Conservation (phyloP, 192 early-diverging fungal genomes). For the Backusella psychrophila region DNA sequence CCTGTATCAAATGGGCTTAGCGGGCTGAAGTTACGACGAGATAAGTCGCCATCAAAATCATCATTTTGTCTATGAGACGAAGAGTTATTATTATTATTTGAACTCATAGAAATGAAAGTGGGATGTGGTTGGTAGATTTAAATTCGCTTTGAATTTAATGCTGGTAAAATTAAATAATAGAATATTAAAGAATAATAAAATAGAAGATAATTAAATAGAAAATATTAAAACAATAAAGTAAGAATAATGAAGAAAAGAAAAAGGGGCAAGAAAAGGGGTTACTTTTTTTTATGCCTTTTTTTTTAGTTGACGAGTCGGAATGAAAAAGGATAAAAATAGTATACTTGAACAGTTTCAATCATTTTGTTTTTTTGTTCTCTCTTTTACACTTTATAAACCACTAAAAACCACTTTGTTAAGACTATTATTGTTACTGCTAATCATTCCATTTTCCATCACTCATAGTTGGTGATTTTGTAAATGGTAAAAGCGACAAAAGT, state of each 20-base stretch:
- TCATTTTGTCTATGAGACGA: not conserved
- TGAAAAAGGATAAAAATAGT: not conserved
- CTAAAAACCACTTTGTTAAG: no score
- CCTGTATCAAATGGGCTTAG: slow-evolving; percentile 1
- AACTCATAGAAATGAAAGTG: not conserved
- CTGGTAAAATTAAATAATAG: no score
- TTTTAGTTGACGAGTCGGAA: not conserved
- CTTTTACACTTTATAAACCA: not conserved
- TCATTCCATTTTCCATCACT: no score
- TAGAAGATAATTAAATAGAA: no score
- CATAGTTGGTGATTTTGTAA: no score
- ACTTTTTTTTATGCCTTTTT: not conserved
- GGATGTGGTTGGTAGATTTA: not conserved
- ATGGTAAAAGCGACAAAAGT: not conserved
- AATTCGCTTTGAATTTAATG: no score
- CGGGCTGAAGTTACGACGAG: not conserved
- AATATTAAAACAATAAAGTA: not conserved
- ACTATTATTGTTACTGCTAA: no score
- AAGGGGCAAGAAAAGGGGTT: not conserved
- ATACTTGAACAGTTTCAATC: not conserved
- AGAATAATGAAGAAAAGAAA: not conserved
- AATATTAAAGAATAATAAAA: no score
- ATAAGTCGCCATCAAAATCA: not conserved
- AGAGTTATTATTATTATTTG: not conserved
- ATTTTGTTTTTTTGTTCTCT: not conserved